Evolutionary conservation across 495 filamentous ascomycete genomes (phyloP), one percentile per base, ranked within the genome.

Genomic region (Annulohypoxylon maeteangense): DNA sequence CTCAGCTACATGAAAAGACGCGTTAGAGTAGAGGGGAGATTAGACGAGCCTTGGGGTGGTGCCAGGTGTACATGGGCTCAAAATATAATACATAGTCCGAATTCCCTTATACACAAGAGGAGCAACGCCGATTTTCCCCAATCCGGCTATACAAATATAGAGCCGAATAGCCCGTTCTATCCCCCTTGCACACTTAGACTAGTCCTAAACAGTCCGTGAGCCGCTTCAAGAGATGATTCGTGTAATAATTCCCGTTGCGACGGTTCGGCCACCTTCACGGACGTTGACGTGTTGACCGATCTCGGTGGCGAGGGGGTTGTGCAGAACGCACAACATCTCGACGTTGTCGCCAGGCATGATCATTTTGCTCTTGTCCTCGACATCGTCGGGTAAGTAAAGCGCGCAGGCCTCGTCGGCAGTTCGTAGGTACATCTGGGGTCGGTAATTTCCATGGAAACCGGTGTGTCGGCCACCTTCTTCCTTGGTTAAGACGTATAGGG

Each of bases 311-410:
- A 96, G 82, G 51, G 96, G 93, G 75, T 89, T 82, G 83, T 91
- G 85, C 68, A 96, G 89, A 68, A 88, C 84, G 82, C 91, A 91
- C 67, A 92, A 81, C 93, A 99, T 95, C 88, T 98, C 96, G 71
- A 95, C 90, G 84, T 99, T 99, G 88, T 99, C 95, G 78, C 95
- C 95, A 59, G 95, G 95, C 93, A 95, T 94, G 78, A 97, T 90
- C 83, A 94, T 90, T 82, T 89, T 91, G 76, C 81, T 82, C 62
- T 86, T 80, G 74, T 92, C 88, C 78, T 88, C 85, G 45, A 82
- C 87, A 59, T 90, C 93, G 63, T 92, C 93, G 60, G 93, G 92
- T 91, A 94, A 96, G 76, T 82, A 85, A 62, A 99, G 88, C 23
- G 87, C 85, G 76, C 88, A 89, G 54, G 95, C 84, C 84, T 97